These are phyloP conservation scores for Parascedosporium putredinis DNA, from an alignment of 2,329 filamentous ascomycete genomes.

Conservation along the genomic window DNA sequence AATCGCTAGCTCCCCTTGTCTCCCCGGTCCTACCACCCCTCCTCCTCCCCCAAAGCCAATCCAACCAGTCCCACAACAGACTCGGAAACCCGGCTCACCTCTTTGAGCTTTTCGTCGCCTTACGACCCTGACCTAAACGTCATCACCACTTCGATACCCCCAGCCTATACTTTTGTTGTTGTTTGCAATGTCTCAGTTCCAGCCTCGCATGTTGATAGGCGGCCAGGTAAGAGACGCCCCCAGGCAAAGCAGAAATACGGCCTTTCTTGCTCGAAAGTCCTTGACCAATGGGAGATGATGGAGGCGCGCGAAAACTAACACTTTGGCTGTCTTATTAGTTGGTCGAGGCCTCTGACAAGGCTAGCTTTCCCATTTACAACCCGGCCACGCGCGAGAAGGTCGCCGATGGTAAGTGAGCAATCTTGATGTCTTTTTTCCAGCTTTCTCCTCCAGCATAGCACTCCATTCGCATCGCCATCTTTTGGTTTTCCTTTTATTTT, in stretches of 20 bases:
- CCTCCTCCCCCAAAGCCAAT: no score
- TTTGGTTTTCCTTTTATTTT: not conserved
- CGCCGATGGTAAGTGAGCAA: constrained; percentile 13
- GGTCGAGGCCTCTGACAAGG: constrained; percentile 10
- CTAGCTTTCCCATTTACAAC: constrained; percentile 15
- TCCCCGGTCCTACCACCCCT: no score
- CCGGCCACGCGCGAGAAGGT: constrained; percentile 16
- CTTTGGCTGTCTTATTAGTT: not conserved
- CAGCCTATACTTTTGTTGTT: no score
- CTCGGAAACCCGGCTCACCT: no score
- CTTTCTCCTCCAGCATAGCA: no score
- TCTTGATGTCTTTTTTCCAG: not conserved
- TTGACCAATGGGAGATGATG: no score
- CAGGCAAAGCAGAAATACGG: no score
- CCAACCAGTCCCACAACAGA: no score
- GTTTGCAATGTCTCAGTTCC: constrained; percentile 5
- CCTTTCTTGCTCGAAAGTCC: no score
- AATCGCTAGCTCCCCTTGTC: not conserved
- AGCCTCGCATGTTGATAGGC: constrained; percentile 8
- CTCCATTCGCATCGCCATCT: not conserved
- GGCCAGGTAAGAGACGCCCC: constrained; percentile 8
- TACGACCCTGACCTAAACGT: no score
- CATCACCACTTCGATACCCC: no score
- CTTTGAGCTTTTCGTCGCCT: no score
- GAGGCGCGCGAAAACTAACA: not conserved